These are phyloP conservation scores for Aspergillus piperis DNA, from an alignment of 2,329 filamentous ascomycete species.

Conservation along the genomic window DNA sequence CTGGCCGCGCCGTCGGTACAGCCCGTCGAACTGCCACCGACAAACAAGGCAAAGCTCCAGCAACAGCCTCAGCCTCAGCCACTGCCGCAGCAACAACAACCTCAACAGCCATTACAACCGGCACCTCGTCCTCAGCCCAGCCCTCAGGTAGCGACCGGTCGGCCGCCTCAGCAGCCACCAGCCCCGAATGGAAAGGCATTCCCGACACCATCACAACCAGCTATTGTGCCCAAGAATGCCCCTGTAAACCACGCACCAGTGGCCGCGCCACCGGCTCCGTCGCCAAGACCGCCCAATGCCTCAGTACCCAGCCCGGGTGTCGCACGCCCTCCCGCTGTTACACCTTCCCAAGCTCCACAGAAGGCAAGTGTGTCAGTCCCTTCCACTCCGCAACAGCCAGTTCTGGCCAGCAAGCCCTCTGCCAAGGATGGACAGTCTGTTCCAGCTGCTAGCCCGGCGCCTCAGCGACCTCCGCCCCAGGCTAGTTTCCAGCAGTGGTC, in stretches of 20 bases:
- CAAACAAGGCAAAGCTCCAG: slow-evolving; percentile 7
- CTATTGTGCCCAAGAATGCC: slow-evolving; percentile 19
- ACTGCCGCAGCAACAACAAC: slow-evolving; percentile 4
- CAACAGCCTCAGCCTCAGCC: slow-evolving; percentile 2
- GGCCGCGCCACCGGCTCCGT: slow-evolving; percentile 14
- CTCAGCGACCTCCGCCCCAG: slow-evolving; percentile 30
- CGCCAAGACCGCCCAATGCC: slow-evolving; percentile 19
- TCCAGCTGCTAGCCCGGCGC: slow-evolving; percentile 17
- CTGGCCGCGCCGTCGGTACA: slow-evolving; percentile 13
- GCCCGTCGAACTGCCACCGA: slow-evolving; percentile 5
- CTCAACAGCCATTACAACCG: slow-evolving; percentile 5
- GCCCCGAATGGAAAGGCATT: slow-evolving; percentile 23
- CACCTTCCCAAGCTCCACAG: slow-evolving; percentile 30
- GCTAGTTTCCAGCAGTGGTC: slow-evolving; percentile 42
- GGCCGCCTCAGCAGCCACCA: slow-evolving; percentile 14
- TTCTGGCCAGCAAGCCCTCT: slow-evolving; percentile 15
- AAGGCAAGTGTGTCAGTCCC: slow-evolving; percentile 20
- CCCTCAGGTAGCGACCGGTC: background rate
- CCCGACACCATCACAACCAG: slow-evolving; percentile 26
- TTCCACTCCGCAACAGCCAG: slow-evolving; percentile 17
- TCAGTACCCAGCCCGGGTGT: slow-evolving; percentile 22
- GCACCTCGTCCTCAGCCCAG: background rate
- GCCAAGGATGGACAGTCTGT: slow-evolving; percentile 19
- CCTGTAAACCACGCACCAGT: slow-evolving; percentile 11
- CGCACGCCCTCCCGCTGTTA: slow-evolving; percentile 21